A percentile compares a stretch with the other conserved stretches of the same genome.
phyloP scores from a whole-genome alignment of 805 yeast species.

The Saturnispora kantuleensis region DNA sequence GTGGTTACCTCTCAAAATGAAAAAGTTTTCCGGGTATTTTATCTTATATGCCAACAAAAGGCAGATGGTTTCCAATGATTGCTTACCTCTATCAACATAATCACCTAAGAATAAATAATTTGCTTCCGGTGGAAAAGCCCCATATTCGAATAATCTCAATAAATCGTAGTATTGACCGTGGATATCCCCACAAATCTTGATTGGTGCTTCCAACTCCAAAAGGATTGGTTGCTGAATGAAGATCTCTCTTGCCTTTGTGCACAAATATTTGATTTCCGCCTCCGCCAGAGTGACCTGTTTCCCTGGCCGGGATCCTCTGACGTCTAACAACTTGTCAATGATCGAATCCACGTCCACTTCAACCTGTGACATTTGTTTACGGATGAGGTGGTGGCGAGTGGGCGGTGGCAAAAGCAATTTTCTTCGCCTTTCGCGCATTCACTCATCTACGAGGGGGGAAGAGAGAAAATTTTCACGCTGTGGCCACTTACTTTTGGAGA shows the following conservation, averaged over 20 bases:
- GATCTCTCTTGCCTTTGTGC: constrained; percentile 97
- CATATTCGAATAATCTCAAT: constrained; percentile 90
- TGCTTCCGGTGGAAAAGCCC: constrained; percentile 99
- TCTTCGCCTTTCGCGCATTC: too few relatives aligned
- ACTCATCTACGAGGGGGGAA: too few relatives aligned
- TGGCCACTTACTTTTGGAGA: too few relatives aligned
- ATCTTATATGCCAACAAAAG: constrained; percentile 89
- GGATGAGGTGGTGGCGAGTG: background rate
- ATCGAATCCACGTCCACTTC: constrained; percentile 96
- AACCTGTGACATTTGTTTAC: constrained; percentile 22
- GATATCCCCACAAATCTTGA: constrained; percentile 94
- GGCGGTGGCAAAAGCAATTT: too few relatives aligned
- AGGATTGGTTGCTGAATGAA: constrained; percentile 96
- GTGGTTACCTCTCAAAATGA: constrained; percentile 94
- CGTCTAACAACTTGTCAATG: constrained; percentile 92
- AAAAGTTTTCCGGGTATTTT: constrained; percentile 96
- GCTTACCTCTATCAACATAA: constrained; percentile 98
- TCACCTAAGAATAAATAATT: constrained; percentile 93
- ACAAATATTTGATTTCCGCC: constrained; percentile 86
- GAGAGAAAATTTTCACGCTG: too few relatives aligned
- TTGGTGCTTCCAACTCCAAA: constrained; percentile 94
- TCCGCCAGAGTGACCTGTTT: constrained; percentile 91
- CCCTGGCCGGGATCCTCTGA: constrained; percentile 97
- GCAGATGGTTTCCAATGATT: constrained; percentile 93
- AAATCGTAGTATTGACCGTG: constrained; percentile 98